phyloP scores from a whole-genome alignment of 2,329 filamentous ascomycete genomes.

The Neurospora crassa region DNA sequence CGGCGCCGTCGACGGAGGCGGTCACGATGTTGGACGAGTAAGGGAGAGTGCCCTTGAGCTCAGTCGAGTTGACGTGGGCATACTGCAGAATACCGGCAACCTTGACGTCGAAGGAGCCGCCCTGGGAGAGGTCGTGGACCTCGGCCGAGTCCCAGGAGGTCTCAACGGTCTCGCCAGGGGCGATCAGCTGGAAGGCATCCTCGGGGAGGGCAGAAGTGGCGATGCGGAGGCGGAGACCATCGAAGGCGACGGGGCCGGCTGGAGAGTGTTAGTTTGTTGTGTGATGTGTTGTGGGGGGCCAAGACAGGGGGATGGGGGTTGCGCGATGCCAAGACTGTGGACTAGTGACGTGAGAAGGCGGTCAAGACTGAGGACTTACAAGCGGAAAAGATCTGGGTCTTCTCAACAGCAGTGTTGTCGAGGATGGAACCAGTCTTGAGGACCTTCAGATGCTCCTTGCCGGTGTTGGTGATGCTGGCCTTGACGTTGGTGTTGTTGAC shows the following conservation, averaged over 20 bases:
- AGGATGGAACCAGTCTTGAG: conserved; percentile 45
- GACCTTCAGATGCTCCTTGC: conserved; percentile 37
- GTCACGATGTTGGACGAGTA: conserved; percentile 51
- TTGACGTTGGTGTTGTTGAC: conserved; percentile 44
- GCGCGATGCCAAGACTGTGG: conserved; percentile 2
- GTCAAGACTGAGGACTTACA: conserved; percentile 24
- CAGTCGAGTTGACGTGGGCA: conserved; percentile 39
- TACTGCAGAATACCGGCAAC: conserved; percentile 47
- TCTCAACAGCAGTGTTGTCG: conserved; percentile 42
- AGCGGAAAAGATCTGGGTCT: conserved; percentile 38
- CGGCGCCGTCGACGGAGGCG: conserved; percentile 44
- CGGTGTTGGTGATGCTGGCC: conserved; percentile 44
- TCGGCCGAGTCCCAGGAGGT: conserved; percentile 45
- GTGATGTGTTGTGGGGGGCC: background rate
- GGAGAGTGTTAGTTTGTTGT: conserved; percentile 2
- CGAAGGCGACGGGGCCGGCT: conserved; percentile 37
- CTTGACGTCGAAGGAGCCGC: conserved; percentile 47
- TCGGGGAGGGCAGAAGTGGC: conserved; percentile 33
- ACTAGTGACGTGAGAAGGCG: background rate
- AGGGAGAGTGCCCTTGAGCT: conserved; percentile 43
- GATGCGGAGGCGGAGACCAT: conserved; percentile 43
- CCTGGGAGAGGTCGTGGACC: conserved; percentile 40
- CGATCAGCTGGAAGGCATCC: conserved; percentile 40
- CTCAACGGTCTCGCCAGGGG: conserved; percentile 39
- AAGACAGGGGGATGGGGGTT: background rate